A percentile compares a stretch with the other conserved stretches of the same genome.
phyloP scores from a whole-genome alignment of 2,329 filamentous ascomycete species.

The Fusarium pseudocircinatum region DNA sequence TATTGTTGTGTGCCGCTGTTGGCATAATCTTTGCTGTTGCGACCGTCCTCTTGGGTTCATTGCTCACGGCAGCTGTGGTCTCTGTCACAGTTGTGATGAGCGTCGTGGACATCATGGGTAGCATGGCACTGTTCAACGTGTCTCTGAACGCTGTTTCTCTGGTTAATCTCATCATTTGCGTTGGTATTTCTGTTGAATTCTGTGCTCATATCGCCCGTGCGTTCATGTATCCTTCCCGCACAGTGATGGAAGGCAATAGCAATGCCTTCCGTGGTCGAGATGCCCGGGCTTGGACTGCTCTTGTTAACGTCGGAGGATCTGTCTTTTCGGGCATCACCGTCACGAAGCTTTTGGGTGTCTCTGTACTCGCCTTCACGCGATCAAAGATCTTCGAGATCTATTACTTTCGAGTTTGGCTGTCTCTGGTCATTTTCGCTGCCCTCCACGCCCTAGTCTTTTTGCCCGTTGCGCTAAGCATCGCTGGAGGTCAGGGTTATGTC shows the following conservation, averaged over 20 bases:
- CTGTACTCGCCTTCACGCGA: conserved; percentile 90
- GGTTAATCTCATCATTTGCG: conserved; percentile 96
- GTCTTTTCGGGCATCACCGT: conserved; percentile 97
- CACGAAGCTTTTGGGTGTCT: conserved; percentile 92
- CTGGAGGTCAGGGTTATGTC: conserved; percentile 87
- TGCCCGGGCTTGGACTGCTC: conserved; percentile 88
- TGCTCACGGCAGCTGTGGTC: conserved; percentile 83
- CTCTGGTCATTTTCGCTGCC: conserved; percentile 88
- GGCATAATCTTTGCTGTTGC: conserved; percentile 87
- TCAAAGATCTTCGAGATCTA: conserved; percentile 99
- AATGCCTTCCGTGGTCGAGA: conserved; percentile 83
- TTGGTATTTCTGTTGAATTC: conserved; percentile 96
- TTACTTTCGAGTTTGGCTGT: conserved; percentile 97
- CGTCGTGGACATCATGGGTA: conserved; percentile 90
- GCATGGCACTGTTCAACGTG: conserved; percentile 89
- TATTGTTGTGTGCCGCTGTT: conserved; percentile 83
- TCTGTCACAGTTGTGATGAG: conserved; percentile 92
- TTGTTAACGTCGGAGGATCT: conserved; percentile 93
- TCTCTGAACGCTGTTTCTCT: conserved; percentile 94
- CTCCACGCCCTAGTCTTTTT: conserved; percentile 90
- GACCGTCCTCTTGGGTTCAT: conserved; percentile 81
- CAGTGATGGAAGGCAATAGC: conserved; percentile 80
- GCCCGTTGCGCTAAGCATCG: conserved; percentile 85
- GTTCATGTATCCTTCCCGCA: conserved; percentile 90
- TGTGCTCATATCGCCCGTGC: conserved; percentile 96